Percentiles rank a stretch among this genome's conserved stretches.
Evolutionary conservation across 2,329 filamentous ascomycete genomes (phyloP).

Genomic region (Claviceps sp.): DNA sequence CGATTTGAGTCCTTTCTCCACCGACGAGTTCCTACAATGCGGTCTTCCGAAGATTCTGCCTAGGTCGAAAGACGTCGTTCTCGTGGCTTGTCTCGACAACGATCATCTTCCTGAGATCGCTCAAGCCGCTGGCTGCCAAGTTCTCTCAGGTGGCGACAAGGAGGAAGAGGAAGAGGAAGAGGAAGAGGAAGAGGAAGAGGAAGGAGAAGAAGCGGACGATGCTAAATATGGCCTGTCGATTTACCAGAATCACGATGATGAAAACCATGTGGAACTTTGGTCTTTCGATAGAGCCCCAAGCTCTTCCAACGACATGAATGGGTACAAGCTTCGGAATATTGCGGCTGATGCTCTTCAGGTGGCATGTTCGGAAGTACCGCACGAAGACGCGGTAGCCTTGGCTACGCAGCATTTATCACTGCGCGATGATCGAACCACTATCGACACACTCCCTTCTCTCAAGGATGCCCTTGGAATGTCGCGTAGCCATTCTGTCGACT

Average conservation of each 20-base stretch:
- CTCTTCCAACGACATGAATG: constrained; percentile 2
- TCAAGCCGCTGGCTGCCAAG: constrained; percentile 36
- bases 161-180: constrained; percentile 21
- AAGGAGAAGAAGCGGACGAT: constrained; percentile 12
- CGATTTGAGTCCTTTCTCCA: constrained; percentile 18
- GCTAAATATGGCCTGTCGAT: constrained; percentile 4
- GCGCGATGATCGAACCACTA: constrained; percentile 17
- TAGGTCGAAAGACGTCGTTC: constrained; percentile 50
- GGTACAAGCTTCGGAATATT: constrained; percentile 16
- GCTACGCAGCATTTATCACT: constrained; percentile 20
- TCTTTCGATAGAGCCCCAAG: neutral
- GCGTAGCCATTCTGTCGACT: too few relatives aligned
- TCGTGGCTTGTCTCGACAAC: constrained; percentile 50
- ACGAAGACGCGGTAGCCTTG: constrained; percentile 14
- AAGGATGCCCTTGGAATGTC: neutral
- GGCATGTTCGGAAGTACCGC: too few relatives aligned
- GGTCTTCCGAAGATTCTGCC: constrained; percentile 39
- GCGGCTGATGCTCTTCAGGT: constrained; percentile 20
- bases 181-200: constrained; percentile 18
- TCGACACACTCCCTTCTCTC: constrained; percentile 3
- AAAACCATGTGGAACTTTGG: neutral
- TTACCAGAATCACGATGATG: neutral
- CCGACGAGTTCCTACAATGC: constrained; percentile 32
- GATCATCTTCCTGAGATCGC: constrained; percentile 54
- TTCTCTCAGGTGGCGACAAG: constrained; percentile 33